phyloP scores from a whole-genome alignment of 352 stramenopile species.

The Blastocystis sp. region DNA sequence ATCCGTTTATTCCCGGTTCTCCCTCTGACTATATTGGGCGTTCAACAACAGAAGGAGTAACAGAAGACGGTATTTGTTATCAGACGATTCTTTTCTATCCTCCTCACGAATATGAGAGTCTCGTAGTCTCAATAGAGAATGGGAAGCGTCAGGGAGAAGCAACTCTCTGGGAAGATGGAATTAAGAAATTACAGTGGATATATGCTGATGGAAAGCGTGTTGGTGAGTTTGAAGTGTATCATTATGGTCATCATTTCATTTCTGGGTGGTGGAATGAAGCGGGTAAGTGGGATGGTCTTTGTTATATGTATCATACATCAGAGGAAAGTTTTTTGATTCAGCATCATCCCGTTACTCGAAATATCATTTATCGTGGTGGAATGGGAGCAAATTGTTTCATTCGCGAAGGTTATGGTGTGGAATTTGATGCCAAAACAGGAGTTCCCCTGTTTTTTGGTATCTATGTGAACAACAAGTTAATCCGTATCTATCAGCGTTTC shows the following conservation, averaged over 20 bases:
- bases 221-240: not conserved
- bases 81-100: not conserved
- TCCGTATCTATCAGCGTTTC: conserved; percentile 7
- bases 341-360: not conserved
- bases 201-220: not conserved
- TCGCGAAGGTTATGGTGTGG: not conserved
- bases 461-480: not conserved
- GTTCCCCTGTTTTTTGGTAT: not conserved
- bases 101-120: not conserved
- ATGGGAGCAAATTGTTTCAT: not conserved
- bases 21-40: too few species aligned
- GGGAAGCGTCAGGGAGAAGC: not conserved
- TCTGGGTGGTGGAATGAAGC: not conserved
- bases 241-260: not conserved
- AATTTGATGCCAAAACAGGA: not conserved
- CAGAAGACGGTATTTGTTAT: not conserved
- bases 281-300: not conserved
- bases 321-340: not conserved
- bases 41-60: too few species aligned
- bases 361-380: not conserved
- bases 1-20: too few species aligned
- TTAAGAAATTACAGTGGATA: not conserved
- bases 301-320: not conserved
- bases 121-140: not conserved
- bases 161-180: not conserved